A percentile compares a stretch with the other conserved stretches of the same genome.
Evolutionary conservation across 116 monocot species (phyloP).

Genomic region (Trichopus zeylanicus): DNA sequence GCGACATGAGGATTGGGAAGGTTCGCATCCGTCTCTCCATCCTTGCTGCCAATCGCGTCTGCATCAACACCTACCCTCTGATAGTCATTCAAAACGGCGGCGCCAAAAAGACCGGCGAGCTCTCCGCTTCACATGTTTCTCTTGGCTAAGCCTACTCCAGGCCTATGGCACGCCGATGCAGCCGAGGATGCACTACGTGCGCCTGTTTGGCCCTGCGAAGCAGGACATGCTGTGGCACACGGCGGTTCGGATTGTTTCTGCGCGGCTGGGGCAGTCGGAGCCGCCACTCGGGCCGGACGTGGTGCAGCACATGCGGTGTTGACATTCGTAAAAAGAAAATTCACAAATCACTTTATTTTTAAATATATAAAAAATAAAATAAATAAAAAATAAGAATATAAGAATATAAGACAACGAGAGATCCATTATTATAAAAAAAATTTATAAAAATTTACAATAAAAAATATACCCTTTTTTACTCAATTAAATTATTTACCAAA

Average conservation of each 20-base stretch:
- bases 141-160: slow-evolving; percentile 61
- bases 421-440: too few relatives aligned
- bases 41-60: slow-evolving; percentile 58
- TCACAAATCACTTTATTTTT: too few relatives aligned
- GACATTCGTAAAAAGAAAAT: too few relatives aligned
- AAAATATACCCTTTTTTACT: too few relatives aligned
- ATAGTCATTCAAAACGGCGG: slow-evolving; percentile 53
- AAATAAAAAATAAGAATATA: too few relatives aligned
- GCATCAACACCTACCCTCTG: slow-evolving; percentile 51
- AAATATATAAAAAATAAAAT: too few relatives aligned
- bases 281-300: slow-evolving; percentile 81
- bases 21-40: slow-evolving; percentile 81
- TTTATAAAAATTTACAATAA: too few relatives aligned
- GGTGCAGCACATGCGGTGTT: slow-evolving; percentile 67
- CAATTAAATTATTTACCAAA: too few relatives aligned
- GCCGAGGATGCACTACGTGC: slow-evolving; percentile 85
- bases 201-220: slow-evolving; percentile 60
- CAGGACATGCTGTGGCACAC: slow-evolving; percentile 79
- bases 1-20: slow-evolving; percentile 67
- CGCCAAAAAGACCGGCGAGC: slow-evolving; percentile 83
- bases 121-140: slow-evolving; percentile 73
- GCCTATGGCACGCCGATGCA: slow-evolving; percentile 65
- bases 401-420: too few relatives aligned
- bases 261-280: slow-evolving; percentile 74
- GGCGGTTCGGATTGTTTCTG: slow-evolving; percentile 68